These are phyloP conservation scores for Pichia sp. DNA, from an alignment of 1,139 yeast species.

Conservation along the genomic window DNA sequence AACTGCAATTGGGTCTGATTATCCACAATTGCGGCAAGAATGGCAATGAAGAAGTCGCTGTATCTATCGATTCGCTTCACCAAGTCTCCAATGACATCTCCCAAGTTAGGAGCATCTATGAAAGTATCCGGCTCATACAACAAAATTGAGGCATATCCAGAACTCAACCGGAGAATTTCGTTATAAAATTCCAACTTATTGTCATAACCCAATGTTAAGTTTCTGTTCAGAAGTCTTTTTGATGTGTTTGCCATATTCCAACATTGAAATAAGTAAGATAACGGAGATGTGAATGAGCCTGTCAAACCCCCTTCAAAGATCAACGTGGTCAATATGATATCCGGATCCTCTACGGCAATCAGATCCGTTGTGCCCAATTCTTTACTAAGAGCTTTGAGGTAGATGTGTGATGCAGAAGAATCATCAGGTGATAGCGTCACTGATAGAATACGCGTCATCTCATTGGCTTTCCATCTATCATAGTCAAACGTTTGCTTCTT, in stretches of 20 bases:
- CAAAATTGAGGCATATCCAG: slow-evolving; percentile 63
- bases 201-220: slow-evolving; percentile 22
- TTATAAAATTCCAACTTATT: slow-evolving; percentile 37
- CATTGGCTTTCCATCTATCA: slow-evolving; percentile 27
- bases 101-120: slow-evolving; percentile 33
- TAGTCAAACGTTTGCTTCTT: slow-evolving; percentile 5
- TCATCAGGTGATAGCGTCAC: slow-evolving; percentile 30
- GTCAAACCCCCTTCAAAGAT: slow-evolving; percentile 46
- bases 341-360: slow-evolving; percentile 25
- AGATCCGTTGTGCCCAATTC: slow-evolving; percentile 16
- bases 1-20: slow-evolving; percentile 62
- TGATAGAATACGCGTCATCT: slow-evolving; percentile 34
- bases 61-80: slow-evolving; percentile 33
- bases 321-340: slow-evolving; percentile 47
- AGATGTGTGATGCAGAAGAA: slow-evolving; percentile 19
- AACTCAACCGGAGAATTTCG: slow-evolving; percentile 45
- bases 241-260: slow-evolving; percentile 35
- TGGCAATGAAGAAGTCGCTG: slow-evolving; percentile 50
- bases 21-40: slow-evolving; percentile 52
- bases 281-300: slow-evolving; percentile 27
- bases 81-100: slow-evolving; percentile 44
- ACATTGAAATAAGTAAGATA: slow-evolving; percentile 39
- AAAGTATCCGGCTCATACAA: slow-evolving; percentile 70
- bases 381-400: slow-evolving; percentile 33
- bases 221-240: not conserved